phyloP scores from a whole-genome alignment of 345 rosid genomes.

The Abelmoschus esculentus region DNA sequence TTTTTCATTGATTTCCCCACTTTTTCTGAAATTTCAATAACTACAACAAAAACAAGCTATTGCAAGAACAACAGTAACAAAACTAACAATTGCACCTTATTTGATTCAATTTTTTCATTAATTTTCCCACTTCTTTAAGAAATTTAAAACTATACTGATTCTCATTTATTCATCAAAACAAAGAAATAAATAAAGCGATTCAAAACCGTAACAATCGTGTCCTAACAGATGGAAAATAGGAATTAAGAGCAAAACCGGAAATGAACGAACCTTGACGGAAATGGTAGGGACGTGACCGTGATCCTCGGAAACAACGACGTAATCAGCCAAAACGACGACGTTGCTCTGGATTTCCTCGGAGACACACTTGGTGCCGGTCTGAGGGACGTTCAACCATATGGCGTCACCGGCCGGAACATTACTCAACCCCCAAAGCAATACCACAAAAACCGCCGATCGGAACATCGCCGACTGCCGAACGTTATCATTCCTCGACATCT shows the following conservation, averaged over 20 bases:
- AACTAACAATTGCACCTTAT: background rate
- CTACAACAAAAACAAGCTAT: background rate
- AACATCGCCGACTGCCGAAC: slow-evolving; percentile 3
- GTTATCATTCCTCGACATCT: slow-evolving; percentile 12
- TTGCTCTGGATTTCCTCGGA: slow-evolving; percentile 81
- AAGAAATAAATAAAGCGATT: too few relatives aligned
- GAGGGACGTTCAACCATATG: slow-evolving; percentile 67
- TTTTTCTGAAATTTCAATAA: too few relatives aligned
- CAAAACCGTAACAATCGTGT: background rate
- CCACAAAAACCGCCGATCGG: background rate
- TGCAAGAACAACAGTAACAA: background rate
- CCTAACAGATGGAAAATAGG: background rate
- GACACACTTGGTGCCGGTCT: slow-evolving; percentile 72
- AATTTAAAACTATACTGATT: background rate
- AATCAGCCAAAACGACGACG: slow-evolving; percentile 77
- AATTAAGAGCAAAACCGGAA: background rate
- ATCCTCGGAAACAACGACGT: slow-evolving; percentile 59
- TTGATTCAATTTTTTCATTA: background rate
- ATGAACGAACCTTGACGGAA: slow-evolving; percentile 65
- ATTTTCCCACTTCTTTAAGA: background rate
- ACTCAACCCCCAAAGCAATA: slow-evolving; percentile 7
- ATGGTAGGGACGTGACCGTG: slow-evolving; percentile 47
- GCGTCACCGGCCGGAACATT: slow-evolving; percentile 30
- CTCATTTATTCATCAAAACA: background rate
- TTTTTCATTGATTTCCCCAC: too few relatives aligned